phyloP scores from a whole-genome alignment of 2,329 filamentous ascomycete genomes.

The Ophiognomonia clavigignenti-juglandacearum region DNA sequence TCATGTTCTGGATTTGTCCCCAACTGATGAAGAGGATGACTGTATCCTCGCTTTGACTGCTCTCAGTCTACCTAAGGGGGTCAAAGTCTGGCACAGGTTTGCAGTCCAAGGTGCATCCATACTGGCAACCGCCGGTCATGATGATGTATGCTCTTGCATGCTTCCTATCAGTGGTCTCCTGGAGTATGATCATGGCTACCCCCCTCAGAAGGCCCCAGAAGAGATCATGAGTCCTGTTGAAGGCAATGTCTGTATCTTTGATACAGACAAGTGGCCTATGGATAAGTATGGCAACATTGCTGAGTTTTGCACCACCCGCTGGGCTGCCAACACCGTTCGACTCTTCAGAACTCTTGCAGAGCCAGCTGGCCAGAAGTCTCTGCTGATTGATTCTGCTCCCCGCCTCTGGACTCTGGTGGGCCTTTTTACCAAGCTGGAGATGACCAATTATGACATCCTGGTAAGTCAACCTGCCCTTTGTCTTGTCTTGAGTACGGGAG shows the following conservation, averaged over 20 bases:
- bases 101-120: neutral
- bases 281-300: constrained; percentile 31
- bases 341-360: constrained; percentile 52
- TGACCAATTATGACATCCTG: constrained; percentile 29
- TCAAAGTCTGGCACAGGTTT: constrained; percentile 14
- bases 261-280: constrained; percentile 19
- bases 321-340: constrained; percentile 58
- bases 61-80: constrained; percentile 5
- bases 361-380: constrained; percentile 33
- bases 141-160: constrained; percentile 11
- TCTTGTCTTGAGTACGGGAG: too few species aligned
- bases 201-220: neutral
- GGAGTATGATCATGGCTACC: neutral
- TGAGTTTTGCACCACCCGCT: constrained; percentile 62
- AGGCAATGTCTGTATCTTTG: neutral
- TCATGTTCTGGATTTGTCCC: constrained; percentile 13
- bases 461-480: constrained; percentile 24
- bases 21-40: constrained; percentile 11
- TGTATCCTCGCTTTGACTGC: constrained; percentile 5
- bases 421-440: constrained; percentile 55
- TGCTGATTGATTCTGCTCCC: constrained; percentile 58
- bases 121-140: constrained; percentile 9
- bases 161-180: neutral
- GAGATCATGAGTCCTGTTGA: neutral
- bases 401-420: constrained; percentile 64